These are phyloP conservation scores for Hordeum pubiflorum DNA, from an alignment of 202 grass and related monocot species.

Conservation along the genomic window DNA sequence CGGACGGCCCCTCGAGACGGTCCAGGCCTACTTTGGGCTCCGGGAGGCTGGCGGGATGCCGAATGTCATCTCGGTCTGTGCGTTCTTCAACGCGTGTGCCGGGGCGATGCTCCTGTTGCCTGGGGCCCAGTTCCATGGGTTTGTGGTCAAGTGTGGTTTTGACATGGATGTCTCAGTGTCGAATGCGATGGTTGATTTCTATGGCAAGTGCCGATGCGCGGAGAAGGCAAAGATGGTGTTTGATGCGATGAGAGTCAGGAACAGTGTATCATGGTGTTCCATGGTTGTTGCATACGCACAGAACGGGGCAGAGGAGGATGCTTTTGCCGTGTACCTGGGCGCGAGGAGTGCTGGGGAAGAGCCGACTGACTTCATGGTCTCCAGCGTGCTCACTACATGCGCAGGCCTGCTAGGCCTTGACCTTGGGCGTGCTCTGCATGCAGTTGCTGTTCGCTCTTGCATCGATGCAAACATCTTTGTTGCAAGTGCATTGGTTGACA, in stretches of 20 bases:
- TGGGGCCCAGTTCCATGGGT: slow-evolving; percentile 56
- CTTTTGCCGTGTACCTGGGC: slow-evolving; percentile 47
- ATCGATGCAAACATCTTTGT: slow-evolving; percentile 68
- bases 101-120: slow-evolving; percentile 29
- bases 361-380: slow-evolving; percentile 66
- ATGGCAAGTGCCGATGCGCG: slow-evolving; percentile 49
- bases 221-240: slow-evolving; percentile 49
- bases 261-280: slow-evolving; percentile 72
- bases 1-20: slow-evolving; percentile 42
- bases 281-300: slow-evolving; percentile 57
- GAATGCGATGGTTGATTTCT: slow-evolving; percentile 71
- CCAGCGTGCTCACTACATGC: slow-evolving; percentile 69
- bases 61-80: slow-evolving; percentile 49
- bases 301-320: slow-evolving; percentile 59
- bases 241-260: slow-evolving; percentile 48
- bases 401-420: slow-evolving; percentile 55
- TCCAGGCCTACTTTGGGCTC: slow-evolving; percentile 50
- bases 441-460: slow-evolving; percentile 51
- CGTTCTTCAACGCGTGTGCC: slow-evolving; percentile 70
- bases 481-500: slow-evolving; percentile 60
- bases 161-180: slow-evolving; percentile 38
- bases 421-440: slow-evolving; percentile 53
- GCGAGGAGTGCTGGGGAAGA: slow-evolving; percentile 52
- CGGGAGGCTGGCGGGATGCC: slow-evolving; percentile 33
- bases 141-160: slow-evolving; percentile 42